Evolutionary conservation across 2,329 filamentous ascomycete species (phyloP).

Genomic region (Paraconiothyrium brasiliense): DNA sequence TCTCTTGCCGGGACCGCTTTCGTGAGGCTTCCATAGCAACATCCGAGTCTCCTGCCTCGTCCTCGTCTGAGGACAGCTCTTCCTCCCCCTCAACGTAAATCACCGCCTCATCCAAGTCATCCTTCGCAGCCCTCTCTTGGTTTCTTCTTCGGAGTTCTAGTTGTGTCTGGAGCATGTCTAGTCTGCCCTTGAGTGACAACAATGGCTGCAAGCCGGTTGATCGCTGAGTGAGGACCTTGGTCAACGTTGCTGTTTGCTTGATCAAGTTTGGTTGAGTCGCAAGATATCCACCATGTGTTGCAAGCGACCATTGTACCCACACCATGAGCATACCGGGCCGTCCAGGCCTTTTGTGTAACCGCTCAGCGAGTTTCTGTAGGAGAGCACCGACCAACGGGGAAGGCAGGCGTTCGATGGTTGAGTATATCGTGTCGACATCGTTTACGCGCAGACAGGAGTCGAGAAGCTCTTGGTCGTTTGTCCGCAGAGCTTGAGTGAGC

Average conservation of each 20-base stretch:
- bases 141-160: slow-evolving; percentile 80
- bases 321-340: slow-evolving; percentile 89
- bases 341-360: slow-evolving; percentile 86
- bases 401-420: slow-evolving; percentile 90
- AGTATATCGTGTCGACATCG: slow-evolving; percentile 79
- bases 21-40: slow-evolving; percentile 24
- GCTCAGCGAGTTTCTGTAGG: slow-evolving; percentile 83
- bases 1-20: slow-evolving; percentile 36
- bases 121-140: slow-evolving; percentile 66
- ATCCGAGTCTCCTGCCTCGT: slow-evolving; percentile 50
- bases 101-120: slow-evolving; percentile 73
- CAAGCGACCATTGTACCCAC: slow-evolving; percentile 95
- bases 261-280: slow-evolving; percentile 86
- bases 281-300: slow-evolving; percentile 90
- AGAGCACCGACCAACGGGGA: slow-evolving; percentile 82
- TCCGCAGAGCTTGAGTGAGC: slow-evolving; percentile 91
- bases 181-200: slow-evolving; percentile 89
- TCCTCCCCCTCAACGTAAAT: slow-evolving; percentile 89
- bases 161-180: slow-evolving; percentile 93
- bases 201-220: slow-evolving; percentile 83
- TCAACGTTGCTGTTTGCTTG: slow-evolving; percentile 78
- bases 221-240: slow-evolving; percentile 87
- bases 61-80: slow-evolving; percentile 60
- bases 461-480: slow-evolving; percentile 87
- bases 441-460: slow-evolving; percentile 89